Base-by-base conservation (phyloP, 2,329 filamentous ascomycete species). In the Stromatinia cepivora region DNA sequence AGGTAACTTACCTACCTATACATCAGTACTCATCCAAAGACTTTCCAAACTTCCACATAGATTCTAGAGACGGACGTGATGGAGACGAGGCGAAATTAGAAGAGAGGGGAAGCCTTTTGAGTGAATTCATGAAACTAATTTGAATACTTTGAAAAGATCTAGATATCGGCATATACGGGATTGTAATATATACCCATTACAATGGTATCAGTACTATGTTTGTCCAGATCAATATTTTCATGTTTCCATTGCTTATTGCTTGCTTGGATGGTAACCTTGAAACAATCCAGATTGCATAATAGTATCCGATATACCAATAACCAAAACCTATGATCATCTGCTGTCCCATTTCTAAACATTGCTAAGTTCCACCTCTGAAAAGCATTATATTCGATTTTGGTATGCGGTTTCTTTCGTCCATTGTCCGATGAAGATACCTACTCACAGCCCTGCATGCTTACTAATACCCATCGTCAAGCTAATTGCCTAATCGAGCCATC, bases 401-500 rank as follows among this genome's bases (percentile, higher is more conserved):
- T 42, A 5, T 5, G 39, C 13, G 15, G 1, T 7, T 17, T 42
- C 39, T 17, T 17, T 17, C 39, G 5, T 17, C 39, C 39, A 42
- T 42, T 42, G 39, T 5, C 11, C 28, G 20, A 17, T 28, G 28
- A 31, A 13, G 20, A 56, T 36, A 22, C 53, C n/a, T n/a, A 10
- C 45, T 3, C 39, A 17, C 39, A 7, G 31, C 28, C 52, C 39
- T 34, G 52, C 4, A 7, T 8, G 39, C 39, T 66, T 58, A 66
- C 64, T 45, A 57, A 66, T 50, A 22, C 2, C 13, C 9, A 20
- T 1, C 20, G 5, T n/a, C n/a, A 42, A 67, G 65, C 65, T 67
- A 48, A 67, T 61, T 67, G 17, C 65, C 65, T 52, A 61, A 61
- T 67, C 45, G 5, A 59, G 65, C 45, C 39, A 65, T 45, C 25